Conservation (phyloP, 495 filamentous ascomycete species). For the Ascobolus immersus region DNA sequence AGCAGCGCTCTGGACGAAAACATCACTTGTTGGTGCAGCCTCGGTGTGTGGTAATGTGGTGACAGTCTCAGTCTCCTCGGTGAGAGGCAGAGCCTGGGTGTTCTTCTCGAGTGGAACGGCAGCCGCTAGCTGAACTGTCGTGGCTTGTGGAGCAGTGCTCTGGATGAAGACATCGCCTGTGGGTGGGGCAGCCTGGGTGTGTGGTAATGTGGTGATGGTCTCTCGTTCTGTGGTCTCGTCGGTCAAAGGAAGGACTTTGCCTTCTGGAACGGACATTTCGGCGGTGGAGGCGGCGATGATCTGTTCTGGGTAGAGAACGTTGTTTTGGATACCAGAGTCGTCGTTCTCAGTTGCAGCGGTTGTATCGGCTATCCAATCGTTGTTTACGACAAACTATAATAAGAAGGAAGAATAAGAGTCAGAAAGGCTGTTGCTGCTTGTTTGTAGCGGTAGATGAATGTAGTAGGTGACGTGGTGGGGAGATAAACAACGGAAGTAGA, state of each 20-base stretch:
- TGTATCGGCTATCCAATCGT: conserved; percentile 52
- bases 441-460: no score
- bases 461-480: no score
- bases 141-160: conserved; percentile 40
- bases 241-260: no score
- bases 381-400: conserved; percentile 79
- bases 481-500: no score
- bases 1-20: conserved; percentile 40
- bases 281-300: no score
- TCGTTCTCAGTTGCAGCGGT: conserved; percentile 51
- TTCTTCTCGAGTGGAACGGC: conserved; percentile 36
- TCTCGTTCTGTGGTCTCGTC: no score
- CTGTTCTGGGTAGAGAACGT: conserved; percentile 50
- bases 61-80: no score
- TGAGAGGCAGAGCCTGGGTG: conserved; percentile 12
- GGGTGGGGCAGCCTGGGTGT: background rate
- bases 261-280: no score
- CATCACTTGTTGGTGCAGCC: conserved; percentile 5
- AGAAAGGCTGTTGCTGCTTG: no score
- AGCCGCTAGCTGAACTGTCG: conserved; percentile 47
- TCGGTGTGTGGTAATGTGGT: background rate
- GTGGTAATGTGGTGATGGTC: no score
- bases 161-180: conserved; percentile 31
- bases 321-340: conserved; percentile 54
- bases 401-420: no score